Evolutionary conservation across 331 rosid species (phyloP), one percentile per base, ranked within the genome.

Genomic region (Prunus yedoensis): DNA sequence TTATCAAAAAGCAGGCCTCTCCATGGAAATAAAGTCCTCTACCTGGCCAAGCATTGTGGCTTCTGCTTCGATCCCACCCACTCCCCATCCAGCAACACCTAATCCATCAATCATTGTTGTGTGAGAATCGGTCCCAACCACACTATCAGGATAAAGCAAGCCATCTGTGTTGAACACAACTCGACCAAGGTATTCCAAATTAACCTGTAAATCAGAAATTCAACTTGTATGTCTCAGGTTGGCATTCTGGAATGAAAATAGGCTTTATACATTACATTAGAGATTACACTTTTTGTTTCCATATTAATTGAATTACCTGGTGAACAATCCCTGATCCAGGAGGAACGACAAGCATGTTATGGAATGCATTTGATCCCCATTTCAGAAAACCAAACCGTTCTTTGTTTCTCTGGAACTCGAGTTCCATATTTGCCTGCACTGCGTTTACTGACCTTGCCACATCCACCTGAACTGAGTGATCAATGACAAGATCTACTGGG

Each of bases 21-120:
- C 68, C 58, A 38, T 30, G 59, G n/a, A 65, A 72, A 30, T 12
- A 3, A 58, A 82, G 47, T 65, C 16, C 30, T 74, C 73, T 78
- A 91, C 97, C 96, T 91, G 97, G 51, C 97, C 97, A 67, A 91
- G 97, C 97, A 91, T 91, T 45, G 91, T 66, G 66, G 97, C 97
- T 89, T 91, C 97, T 68, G 96, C 97, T 89, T 91, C 97, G 43
- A 91, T 91, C 57, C 97, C 97, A 62, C 97, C 97, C 73, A 91
- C 97, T 75, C 97, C 97, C 97, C 96, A 91, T 43, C 97, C 97
- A 81, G 97, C 97, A 74, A 91, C 97, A 77, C 97, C 97, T 82
- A 91, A 78, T 71, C 97, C 97, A 74, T 91, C 97, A 38, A 91
- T 91, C 97, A 91, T 91, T 38, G 97, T 91, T 62, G 96, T 91